A percentile compares a stretch with the other conserved stretches of the same genome.
Conservation (phyloP, 2,329 filamentous ascomycete species). For the Fusarium proliferatum region DNA sequence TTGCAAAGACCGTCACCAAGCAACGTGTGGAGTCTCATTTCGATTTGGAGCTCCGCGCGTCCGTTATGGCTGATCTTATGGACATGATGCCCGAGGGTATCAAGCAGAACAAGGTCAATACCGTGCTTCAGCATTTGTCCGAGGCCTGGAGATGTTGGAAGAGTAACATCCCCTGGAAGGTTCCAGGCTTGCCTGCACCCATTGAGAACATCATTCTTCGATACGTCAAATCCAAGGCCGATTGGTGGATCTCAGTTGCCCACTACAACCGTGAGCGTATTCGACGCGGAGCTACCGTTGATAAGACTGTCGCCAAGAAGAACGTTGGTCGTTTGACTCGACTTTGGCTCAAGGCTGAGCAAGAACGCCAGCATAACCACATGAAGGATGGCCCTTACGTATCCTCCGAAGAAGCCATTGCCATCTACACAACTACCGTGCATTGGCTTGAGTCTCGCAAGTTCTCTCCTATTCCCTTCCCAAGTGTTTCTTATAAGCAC, state of each 20-base stretch:
- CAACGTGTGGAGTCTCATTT: slow-evolving; percentile 99
- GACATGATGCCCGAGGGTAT: slow-evolving; percentile 99
- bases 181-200: slow-evolving; percentile 92
- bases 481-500: slow-evolving; percentile 98
- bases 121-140: slow-evolving; percentile 94
- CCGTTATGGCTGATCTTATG: slow-evolving; percentile 98
- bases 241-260: slow-evolving; percentile 99
- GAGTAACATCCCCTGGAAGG: slow-evolving; percentile 99
- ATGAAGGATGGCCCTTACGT: slow-evolving; percentile 99
- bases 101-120: slow-evolving; percentile 99
- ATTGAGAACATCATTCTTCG: slow-evolving; percentile 99
- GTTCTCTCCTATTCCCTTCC: slow-evolving; percentile 98
- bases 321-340: slow-evolving; percentile 94
- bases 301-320: slow-evolving; percentile 99
- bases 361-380: slow-evolving; percentile 98
- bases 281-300: slow-evolving; percentile 92
- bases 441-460: slow-evolving; percentile 99
- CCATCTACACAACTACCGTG: slow-evolving; percentile 98
- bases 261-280: slow-evolving; percentile 99
- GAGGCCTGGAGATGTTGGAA: slow-evolving; percentile 99
- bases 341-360: slow-evolving; percentile 97
- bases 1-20: slow-evolving; percentile 98
- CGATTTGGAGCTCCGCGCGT: slow-evolving; percentile 94
- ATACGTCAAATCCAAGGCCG: slow-evolving; percentile 98
- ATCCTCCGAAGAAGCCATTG: slow-evolving; percentile 97